Conservation (phyloP, 108 stramenopile species). For the Cyclotella cryptica region DNA sequence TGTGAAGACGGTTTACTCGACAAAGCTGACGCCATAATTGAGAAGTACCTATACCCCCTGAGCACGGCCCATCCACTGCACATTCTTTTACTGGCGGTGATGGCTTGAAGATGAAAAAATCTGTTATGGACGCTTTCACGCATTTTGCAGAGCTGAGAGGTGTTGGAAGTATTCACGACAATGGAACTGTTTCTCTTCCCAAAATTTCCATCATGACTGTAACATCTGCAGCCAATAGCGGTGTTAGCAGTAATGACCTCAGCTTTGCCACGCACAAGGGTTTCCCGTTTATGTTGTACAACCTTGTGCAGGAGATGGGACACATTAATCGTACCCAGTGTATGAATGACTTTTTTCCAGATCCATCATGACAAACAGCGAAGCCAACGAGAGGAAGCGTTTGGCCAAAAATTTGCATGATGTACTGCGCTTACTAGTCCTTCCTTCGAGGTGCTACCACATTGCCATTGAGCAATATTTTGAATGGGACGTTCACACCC, state of each 20-base stretch:
- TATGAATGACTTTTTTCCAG: background rate
- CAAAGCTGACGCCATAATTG: background rate
- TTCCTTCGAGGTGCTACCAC: conserved; percentile 7
- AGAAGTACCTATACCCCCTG: background rate
- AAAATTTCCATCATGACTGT: conserved; percentile 12
- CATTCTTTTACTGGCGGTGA: conserved; percentile 6
- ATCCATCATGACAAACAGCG: background rate
- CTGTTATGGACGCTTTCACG: background rate
- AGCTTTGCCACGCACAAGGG: background rate
- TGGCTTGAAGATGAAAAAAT: background rate
- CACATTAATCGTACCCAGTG: background rate
- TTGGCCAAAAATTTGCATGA: background rate
- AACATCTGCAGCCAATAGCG: background rate
- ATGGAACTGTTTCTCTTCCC: background rate
- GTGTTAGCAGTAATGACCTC: conserved; percentile 15
- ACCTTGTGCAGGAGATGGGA: conserved; percentile 20
- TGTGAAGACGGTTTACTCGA: background rate
- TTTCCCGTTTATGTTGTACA: background rate
- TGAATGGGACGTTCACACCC: background rate
- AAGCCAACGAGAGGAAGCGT: background rate
- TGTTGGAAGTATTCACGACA: background rate
- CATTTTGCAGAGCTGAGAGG: background rate
- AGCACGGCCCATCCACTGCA: background rate
- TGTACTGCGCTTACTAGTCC: background rate
- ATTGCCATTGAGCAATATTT: conserved; percentile 3